Percentiles rank a stretch among this genome's conserved stretches.
Conservation (phyloP, 768 basidiomycete species). For the Panellus pusillus region DNA sequence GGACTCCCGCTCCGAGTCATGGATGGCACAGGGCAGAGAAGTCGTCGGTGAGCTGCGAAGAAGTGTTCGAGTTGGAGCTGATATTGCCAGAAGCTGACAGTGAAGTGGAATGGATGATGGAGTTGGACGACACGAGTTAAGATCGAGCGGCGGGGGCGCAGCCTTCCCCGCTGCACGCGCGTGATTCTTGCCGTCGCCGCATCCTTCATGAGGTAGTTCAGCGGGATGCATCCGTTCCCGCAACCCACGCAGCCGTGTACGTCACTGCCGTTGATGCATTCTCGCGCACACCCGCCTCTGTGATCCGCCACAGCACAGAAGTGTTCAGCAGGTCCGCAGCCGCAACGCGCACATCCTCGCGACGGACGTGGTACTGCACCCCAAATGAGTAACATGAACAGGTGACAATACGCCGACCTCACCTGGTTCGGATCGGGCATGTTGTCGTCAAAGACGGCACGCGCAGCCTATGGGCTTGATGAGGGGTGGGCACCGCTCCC, state of each 20-base stretch:
- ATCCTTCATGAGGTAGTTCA: slow-evolving; percentile 97
- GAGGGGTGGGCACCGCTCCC: slow-evolving; percentile 97
- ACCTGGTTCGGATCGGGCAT: slow-evolving; percentile 99
- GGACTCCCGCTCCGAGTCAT: slow-evolving; percentile 24
- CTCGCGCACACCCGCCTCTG: slow-evolving; percentile 79
- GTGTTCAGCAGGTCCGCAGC: slow-evolving; percentile 85
- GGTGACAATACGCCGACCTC: slow-evolving; percentile 16
- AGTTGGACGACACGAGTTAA: slow-evolving; percentile 3
- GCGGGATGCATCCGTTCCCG: slow-evolving; percentile 96
- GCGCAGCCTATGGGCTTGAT: slow-evolving; percentile 90
- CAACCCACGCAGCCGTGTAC: slow-evolving; percentile 94
- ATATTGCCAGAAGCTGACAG: slow-evolving; percentile 2
- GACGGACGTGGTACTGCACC: slow-evolving; percentile 81
- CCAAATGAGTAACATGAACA: not conserved
- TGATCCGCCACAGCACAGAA: slow-evolving; percentile 84
- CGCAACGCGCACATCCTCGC: slow-evolving; percentile 87
- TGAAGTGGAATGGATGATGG: not conserved
- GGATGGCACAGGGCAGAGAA: not conserved
- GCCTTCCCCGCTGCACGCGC: slow-evolving; percentile 72
- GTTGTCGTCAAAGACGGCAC: slow-evolving; percentile 86
- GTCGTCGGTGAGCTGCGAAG: slow-evolving; percentile 1
- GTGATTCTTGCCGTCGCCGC: slow-evolving; percentile 99
- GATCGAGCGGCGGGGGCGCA: slow-evolving; percentile 13
- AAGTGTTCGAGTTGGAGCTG: too few species aligned
- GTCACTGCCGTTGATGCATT: slow-evolving; percentile 88